phyloP scores from a whole-genome alignment of 2,329 filamentous ascomycete genomes.

The Coniella vitis region DNA sequence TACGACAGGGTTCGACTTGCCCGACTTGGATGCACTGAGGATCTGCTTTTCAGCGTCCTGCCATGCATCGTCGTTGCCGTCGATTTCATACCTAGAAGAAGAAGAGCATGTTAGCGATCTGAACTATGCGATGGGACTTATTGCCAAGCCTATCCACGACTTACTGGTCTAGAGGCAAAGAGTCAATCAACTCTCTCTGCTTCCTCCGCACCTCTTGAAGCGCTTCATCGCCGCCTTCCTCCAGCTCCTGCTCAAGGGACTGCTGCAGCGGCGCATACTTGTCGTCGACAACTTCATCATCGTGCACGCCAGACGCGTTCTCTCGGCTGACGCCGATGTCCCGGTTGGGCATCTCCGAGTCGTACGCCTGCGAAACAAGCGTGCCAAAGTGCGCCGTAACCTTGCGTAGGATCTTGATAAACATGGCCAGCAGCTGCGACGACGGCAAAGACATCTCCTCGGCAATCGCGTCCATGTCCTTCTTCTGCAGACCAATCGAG shows the following conservation, averaged over 20 bases:
- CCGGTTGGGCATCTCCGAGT: constrained; percentile 55
- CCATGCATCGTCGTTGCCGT: constrained; percentile 56
- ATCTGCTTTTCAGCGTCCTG: constrained; percentile 72
- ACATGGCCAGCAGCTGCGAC: constrained; percentile 87
- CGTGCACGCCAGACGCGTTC: constrained; percentile 57
- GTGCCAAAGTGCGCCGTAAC: constrained; percentile 70
- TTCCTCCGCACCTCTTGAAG: constrained; percentile 65
- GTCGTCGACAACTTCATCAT: constrained; percentile 59
- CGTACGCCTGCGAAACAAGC: constrained; percentile 68
- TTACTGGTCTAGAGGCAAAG: constrained; percentile 80
- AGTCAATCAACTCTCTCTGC: constrained; percentile 83
- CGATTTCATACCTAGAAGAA: constrained; percentile 55
- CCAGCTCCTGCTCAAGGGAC: constrained; percentile 72
- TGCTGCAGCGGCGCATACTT: constrained; percentile 65
- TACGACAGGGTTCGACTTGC: constrained; percentile 57
- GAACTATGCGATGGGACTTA: neutral
- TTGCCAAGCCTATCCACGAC: constrained; percentile 21
- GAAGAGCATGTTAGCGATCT: neutral
- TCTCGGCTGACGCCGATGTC: constrained; percentile 53
- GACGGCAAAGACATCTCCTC: constrained; percentile 68
- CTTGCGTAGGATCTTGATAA: constrained; percentile 92
- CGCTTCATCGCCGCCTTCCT: constrained; percentile 74
- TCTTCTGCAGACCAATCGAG: constrained; percentile 85
- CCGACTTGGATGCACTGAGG: constrained; percentile 45
- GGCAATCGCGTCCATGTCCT: constrained; percentile 74